A percentile compares a stretch with the other conserved stretches of the same genome.
phyloP scores from a whole-genome alignment of 2,329 filamentous ascomycete genomes.

The Monosporascus sp. region DNA sequence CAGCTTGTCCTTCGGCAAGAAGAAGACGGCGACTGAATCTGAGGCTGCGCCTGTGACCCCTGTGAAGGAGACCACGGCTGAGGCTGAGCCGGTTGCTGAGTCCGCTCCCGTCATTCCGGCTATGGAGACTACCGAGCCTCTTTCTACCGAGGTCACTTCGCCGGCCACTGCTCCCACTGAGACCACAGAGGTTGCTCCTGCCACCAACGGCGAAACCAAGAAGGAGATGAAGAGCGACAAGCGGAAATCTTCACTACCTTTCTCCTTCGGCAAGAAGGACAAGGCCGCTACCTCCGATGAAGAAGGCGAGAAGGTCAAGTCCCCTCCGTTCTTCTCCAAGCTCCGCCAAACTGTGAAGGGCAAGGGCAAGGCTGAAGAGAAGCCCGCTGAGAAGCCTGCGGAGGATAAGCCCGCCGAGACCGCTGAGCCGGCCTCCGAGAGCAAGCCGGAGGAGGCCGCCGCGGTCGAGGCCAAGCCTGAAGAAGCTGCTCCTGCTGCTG shows the following conservation, averaged over 20 bases:
- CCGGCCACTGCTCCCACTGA: slow-evolving; percentile 44
- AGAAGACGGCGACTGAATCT: slow-evolving; percentile 44
- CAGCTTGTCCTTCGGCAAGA: slow-evolving; percentile 53
- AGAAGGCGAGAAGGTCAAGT: slow-evolving; percentile 55
- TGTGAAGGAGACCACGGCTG: slow-evolving; percentile 37
- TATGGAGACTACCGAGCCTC: slow-evolving; percentile 51
- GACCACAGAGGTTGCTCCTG: slow-evolving; percentile 40
- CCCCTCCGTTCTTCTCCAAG: slow-evolving; percentile 54
- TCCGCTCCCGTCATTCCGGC: slow-evolving; percentile 55
- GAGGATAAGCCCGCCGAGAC: slow-evolving; percentile 16
- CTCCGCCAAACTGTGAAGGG: slow-evolving; percentile 35
- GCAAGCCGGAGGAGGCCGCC: slow-evolving; percentile 10
- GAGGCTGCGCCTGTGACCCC: slow-evolving; percentile 33
- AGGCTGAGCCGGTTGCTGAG: slow-evolving; percentile 37
- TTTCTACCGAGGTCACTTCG: slow-evolving; percentile 49
- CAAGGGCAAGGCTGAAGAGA: slow-evolving; percentile 24
- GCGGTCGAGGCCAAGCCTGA: slow-evolving; percentile 13
- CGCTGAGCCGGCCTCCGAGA: slow-evolving; percentile 20
- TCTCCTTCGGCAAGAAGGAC: slow-evolving; percentile 77
- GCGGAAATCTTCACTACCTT: slow-evolving; percentile 73
- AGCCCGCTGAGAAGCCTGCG: slow-evolving; percentile 19
- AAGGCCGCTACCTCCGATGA: slow-evolving; percentile 51
- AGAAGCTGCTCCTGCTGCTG: slow-evolving; percentile 8
- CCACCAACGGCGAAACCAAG: slow-evolving; percentile 49
- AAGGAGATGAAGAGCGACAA: slow-evolving; percentile 67